phyloP scores from a whole-genome alignment of 192 early-diverging fungal genomes.

The Mortierella claussenii region DNA sequence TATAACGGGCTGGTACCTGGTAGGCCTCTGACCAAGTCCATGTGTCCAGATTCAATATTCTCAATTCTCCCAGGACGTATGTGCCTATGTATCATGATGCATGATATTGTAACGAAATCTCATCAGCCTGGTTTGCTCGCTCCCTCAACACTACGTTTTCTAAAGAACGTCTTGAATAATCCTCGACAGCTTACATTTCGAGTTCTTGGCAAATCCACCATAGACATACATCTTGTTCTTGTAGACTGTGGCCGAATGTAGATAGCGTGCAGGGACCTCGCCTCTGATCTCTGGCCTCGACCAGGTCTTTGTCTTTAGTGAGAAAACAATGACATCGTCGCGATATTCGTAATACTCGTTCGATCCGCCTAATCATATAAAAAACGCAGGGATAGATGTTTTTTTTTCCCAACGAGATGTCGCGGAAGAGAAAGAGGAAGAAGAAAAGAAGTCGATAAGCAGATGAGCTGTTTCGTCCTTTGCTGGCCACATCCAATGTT shows the following conservation, averaged over 20 bases:
- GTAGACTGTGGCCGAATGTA: conserved; percentile 68
- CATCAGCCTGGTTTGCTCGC: neutral
- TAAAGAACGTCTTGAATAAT: too few species aligned
- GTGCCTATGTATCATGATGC: conserved; percentile 42
- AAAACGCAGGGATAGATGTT: too few species aligned
- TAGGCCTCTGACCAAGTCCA: conserved; percentile 63
- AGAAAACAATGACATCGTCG: conserved; percentile 69
- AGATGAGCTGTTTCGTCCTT: too few species aligned
- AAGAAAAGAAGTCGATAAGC: neutral
- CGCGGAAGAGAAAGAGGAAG: neutral
- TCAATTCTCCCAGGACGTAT: conserved; percentile 61
- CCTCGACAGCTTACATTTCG: conserved; percentile 66
- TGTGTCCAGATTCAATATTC: conserved; percentile 68
- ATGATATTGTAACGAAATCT: neutral
- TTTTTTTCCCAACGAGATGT: too few species aligned
- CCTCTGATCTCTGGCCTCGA: conserved; percentile 62
- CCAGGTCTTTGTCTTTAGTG: conserved; percentile 64
- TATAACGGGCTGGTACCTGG: conserved; percentile 59
- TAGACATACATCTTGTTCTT: conserved; percentile 69
- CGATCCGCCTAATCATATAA: conserved; percentile 54
- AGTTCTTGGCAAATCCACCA: conserved; percentile 67
- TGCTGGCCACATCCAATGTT: too few species aligned
- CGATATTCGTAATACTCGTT: conserved; percentile 63
- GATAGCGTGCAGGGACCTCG: conserved; percentile 60
- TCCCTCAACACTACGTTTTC: too few species aligned